These are phyloP conservation scores for Lasiodiplodia theobromae DNA, from an alignment of 2,329 filamentous ascomycete species.

Conservation along the genomic window DNA sequence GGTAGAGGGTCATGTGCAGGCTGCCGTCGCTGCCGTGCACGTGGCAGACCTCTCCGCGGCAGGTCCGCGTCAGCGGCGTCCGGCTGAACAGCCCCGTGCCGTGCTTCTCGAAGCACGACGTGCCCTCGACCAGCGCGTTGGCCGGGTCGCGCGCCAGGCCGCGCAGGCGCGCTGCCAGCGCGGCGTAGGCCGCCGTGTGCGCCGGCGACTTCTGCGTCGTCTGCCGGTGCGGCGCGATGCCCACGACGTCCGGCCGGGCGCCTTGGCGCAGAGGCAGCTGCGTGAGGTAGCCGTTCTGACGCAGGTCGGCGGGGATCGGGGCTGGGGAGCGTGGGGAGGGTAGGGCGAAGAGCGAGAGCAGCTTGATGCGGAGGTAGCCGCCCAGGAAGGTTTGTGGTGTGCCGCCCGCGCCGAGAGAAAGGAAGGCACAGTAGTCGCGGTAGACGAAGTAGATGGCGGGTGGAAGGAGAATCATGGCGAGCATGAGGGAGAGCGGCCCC, in stretches of 20 bases:
- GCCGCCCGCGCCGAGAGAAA: slow-evolving; percentile 80
- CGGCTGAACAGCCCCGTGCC: slow-evolving; percentile 76
- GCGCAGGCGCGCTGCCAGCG: slow-evolving; percentile 52
- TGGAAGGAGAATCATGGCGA: slow-evolving; percentile 31
- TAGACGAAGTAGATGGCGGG: slow-evolving; percentile 55
- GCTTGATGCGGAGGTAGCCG: slow-evolving; percentile 77
- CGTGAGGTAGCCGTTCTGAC: slow-evolving; percentile 65
- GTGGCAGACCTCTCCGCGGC: slow-evolving; percentile 83
- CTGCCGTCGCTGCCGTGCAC: slow-evolving; percentile 78
- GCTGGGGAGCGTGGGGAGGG: slow-evolving; percentile 72
- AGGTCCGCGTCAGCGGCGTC: slow-evolving; percentile 71
- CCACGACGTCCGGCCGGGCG: slow-evolving; percentile 70
- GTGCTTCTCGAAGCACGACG: slow-evolving; percentile 83
- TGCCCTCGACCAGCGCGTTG: slow-evolving; percentile 57
- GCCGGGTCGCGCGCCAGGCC: slow-evolving; percentile 36
- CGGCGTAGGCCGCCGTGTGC: slow-evolving; percentile 39
- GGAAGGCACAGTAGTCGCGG: slow-evolving; percentile 77
- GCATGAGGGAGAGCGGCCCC: slow-evolving; percentile 32
- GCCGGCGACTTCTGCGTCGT: slow-evolving; percentile 70
- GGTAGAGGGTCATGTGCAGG: slow-evolving; percentile 81
- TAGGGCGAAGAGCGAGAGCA: slow-evolving; percentile 74
- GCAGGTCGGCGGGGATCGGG: slow-evolving; percentile 57
- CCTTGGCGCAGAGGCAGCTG: slow-evolving; percentile 68
- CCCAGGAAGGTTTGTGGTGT: slow-evolving; percentile 72
- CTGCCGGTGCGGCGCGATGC: slow-evolving; percentile 84